A percentile compares a stretch with the other conserved stretches of the same genome.
Conservation (phyloP, 257 asterid genomes). For the Ajuga chamaepitys region DNA sequence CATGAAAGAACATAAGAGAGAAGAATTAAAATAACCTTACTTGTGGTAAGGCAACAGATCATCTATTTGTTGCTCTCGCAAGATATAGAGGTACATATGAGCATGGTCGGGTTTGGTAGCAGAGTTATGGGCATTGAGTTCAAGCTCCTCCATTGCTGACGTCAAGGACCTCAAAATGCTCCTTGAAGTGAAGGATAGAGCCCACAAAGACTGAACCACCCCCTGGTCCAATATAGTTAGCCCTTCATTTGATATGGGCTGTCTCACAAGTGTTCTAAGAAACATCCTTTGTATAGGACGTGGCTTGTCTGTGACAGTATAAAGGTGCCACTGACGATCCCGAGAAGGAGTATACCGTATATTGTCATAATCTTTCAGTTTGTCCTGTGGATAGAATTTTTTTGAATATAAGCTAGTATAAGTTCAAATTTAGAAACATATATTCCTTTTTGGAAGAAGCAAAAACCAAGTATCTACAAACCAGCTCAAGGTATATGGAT, state of each 20-base stretch:
- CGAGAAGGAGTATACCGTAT: conserved; percentile 90
- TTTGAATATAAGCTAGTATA: not conserved
- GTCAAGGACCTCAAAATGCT: conserved; percentile 80
- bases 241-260: conserved; percentile 78
- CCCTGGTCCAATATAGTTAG: conserved; percentile 48
- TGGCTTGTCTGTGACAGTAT: conserved; percentile 79
- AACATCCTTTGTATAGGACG: conserved; percentile 67
- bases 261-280: conserved; percentile 92
- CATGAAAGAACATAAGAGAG: not conserved
- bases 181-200: conserved; percentile 79
- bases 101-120: conserved; percentile 85
- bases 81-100: conserved; percentile 80
- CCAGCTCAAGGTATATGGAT: conserved; percentile 94
- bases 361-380: conserved; percentile 69
- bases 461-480: conserved; percentile 22
- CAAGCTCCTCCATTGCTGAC: conserved; percentile 98
- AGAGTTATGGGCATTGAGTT: conserved; percentile 85
- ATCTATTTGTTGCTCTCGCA: conserved; percentile 80
- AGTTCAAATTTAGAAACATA: not conserved
- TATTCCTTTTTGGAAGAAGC: not conserved
- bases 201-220: conserved; percentile 44
- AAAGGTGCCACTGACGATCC: conserved; percentile 99
- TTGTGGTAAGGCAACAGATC: conserved; percentile 79
- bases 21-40: conserved; percentile 35
- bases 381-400: conserved; percentile 54